Evolutionary conservation across 2,329 filamentous ascomycete genomes (phyloP).

Genomic region (Penicillium digitatum): DNA sequence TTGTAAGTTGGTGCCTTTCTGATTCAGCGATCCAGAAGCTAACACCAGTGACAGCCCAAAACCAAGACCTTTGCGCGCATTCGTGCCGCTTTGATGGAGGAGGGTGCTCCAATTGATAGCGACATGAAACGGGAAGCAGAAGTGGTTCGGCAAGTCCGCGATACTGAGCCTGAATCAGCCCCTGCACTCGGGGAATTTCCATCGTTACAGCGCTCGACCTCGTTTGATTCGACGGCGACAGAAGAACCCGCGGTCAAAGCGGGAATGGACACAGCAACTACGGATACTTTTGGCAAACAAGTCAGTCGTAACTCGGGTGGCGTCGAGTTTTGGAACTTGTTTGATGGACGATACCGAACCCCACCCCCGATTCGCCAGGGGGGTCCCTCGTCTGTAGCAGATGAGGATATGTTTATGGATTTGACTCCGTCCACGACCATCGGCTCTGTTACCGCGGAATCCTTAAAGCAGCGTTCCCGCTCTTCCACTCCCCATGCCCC

Average conservation of each 20-base stretch:
- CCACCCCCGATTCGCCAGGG: slow-evolving; percentile 61
- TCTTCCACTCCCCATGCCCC: slow-evolving; percentile 43
- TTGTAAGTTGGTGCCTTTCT: slow-evolving; percentile 55
- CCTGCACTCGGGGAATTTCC: slow-evolving; percentile 43
- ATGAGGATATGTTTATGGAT: slow-evolving; percentile 40
- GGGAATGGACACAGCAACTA: slow-evolving; percentile 48
- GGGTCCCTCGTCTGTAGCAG: slow-evolving; percentile 48
- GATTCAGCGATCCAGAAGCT: neutral
- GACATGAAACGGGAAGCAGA: slow-evolving; percentile 90
- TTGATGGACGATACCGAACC: slow-evolving; percentile 64
- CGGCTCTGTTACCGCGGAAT: slow-evolving; percentile 26
- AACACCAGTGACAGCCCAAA: slow-evolving; percentile 64
- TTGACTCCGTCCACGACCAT: slow-evolving; percentile 38
- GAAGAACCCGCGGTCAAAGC: slow-evolving; percentile 25
- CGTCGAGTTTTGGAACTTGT: slow-evolving; percentile 72
- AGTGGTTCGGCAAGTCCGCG: slow-evolving; percentile 89
- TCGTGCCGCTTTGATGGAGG: slow-evolving; percentile 81
- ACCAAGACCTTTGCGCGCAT: slow-evolving; percentile 94
- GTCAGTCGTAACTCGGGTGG: slow-evolving; percentile 68
- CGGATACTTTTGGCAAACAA: slow-evolving; percentile 71
- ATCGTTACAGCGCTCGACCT: slow-evolving; percentile 48
- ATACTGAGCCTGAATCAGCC: slow-evolving; percentile 65
- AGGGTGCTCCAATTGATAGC: slow-evolving; percentile 79
- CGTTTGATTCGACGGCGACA: slow-evolving; percentile 4
- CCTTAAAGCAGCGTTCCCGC: slow-evolving; percentile 34